These are phyloP conservation scores for Eleusine coracana DNA, from an alignment of 176 grass and related monocot genomes.

Conservation along the genomic window DNA sequence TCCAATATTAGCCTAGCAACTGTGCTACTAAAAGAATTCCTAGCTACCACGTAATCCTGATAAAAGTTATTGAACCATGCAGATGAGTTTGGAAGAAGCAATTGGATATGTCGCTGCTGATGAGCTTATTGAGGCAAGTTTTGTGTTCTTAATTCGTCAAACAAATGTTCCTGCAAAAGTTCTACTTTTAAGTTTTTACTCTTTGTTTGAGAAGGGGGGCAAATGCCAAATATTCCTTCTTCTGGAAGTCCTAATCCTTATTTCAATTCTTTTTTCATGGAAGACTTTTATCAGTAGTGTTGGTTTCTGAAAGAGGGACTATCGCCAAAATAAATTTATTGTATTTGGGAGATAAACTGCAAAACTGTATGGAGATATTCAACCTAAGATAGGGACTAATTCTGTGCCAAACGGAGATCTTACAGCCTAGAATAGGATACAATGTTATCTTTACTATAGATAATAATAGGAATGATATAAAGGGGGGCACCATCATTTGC, in stretches of 20 bases:
- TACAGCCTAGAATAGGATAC: background rate
- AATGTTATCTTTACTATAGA: background rate
- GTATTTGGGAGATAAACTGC: background rate
- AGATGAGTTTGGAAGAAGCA: constrained; percentile 98
- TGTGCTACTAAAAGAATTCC: background rate
- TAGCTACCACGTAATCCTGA: constrained; percentile 33
- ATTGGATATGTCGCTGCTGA: constrained; percentile 99
- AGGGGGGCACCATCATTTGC: background rate
- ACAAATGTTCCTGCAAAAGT: background rate
- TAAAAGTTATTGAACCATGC: constrained; percentile 46
- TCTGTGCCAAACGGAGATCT: background rate
- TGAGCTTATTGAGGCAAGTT: constrained; percentile 97
- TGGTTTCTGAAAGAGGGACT: constrained; percentile 21
- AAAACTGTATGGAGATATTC: background rate
- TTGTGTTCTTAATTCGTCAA: constrained; percentile 20
- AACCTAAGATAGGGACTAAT: background rate
- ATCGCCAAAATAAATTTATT: background rate
- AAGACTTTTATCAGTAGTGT: background rate
- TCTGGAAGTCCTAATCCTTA: background rate
- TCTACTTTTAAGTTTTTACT: background rate
- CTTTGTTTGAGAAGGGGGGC: background rate
- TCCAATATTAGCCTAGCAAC: background rate
- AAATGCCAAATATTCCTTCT: constrained; percentile 37
- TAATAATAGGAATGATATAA: constrained; percentile 5
- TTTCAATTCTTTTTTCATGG: background rate